Conservation (phyloP, 805 yeast genomes). For the Yamadazyma takamatsuzukensis region DNA sequence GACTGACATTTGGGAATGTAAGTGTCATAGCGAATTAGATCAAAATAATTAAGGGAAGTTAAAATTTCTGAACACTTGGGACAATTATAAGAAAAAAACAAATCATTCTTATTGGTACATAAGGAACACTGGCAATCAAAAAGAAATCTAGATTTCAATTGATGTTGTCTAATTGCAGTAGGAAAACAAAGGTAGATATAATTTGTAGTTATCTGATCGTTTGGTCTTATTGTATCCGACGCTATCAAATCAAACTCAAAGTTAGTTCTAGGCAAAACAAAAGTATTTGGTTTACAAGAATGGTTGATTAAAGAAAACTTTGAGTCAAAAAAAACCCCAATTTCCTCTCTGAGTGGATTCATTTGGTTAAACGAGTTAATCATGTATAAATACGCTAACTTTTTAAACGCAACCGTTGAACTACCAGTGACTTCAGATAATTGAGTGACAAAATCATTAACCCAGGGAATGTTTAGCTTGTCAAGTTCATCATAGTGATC, state of each 20-base stretch:
- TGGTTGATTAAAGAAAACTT: constrained; percentile 36
- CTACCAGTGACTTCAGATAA: no score
- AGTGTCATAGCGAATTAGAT: constrained; percentile 1
- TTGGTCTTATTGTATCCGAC: constrained; percentile 11
- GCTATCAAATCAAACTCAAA: no score
- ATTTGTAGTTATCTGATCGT: constrained; percentile 26
- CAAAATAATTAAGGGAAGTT: constrained; percentile 1
- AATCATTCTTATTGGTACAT: constrained; percentile 22
- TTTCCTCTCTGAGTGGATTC: constrained; percentile 20
- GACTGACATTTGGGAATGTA: no score
- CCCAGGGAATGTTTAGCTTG: background rate
- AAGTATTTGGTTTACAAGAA: constrained; percentile 36
- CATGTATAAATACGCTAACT: constrained; percentile 12
- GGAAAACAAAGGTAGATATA: constrained; percentile 28
- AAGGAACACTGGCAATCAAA: constrained; percentile 28
- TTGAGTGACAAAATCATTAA: constrained; percentile 1
- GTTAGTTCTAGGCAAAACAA: no score
- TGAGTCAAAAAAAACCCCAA: constrained; percentile 36
- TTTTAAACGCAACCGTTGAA: constrained; percentile 1
- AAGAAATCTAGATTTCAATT: constrained; percentile 21
- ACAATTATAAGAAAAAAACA: constrained; percentile 22
- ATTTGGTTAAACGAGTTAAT: constrained; percentile 27
- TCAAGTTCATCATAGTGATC: constrained; percentile 2
- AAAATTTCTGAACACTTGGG: constrained; percentile 13
- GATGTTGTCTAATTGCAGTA: constrained; percentile 17